phyloP scores from a whole-genome alignment of 2,329 filamentous ascomycete genomes.

The Pyricularia pennisetigena region DNA sequence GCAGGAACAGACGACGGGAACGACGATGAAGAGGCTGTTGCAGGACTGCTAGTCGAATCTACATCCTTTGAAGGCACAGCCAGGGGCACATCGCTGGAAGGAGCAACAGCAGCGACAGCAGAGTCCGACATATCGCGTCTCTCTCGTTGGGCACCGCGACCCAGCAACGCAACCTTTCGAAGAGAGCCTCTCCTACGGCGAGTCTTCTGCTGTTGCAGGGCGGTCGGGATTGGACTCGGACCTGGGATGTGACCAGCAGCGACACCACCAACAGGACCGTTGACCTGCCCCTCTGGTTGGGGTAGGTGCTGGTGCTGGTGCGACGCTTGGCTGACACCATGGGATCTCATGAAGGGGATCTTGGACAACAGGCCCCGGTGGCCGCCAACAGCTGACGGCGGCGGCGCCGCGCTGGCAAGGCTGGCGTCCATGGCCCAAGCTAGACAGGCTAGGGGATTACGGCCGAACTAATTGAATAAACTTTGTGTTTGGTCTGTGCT shows the following conservation, averaged over 20 bases:
- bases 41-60: neutral
- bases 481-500: neutral
- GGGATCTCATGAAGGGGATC: constrained; percentile 3
- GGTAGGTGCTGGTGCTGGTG: neutral
- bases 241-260: neutral
- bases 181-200: constrained; percentile 74
- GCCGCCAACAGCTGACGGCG: constrained; percentile 2
- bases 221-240: constrained; percentile 14
- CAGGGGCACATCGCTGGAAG: neutral
- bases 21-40: neutral
- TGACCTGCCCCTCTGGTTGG: neutral
- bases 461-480: neutral
- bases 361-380: constrained; percentile 3
- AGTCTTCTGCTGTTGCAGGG: constrained; percentile 38
- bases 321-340: neutral
- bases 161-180: constrained; percentile 76
- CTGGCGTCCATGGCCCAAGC: neutral
- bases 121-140: constrained; percentile 31
- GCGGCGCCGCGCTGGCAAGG: neutral
- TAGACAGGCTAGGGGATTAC: neutral
- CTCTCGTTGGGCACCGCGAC: constrained; percentile 57
- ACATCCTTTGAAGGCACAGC: neutral
- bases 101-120: neutral
- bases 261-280: neutral
- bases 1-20: neutral